Evolutionary conservation across 2,329 filamentous ascomycete genomes (phyloP).

Genomic region (Hymenoscyphus linearis): DNA sequence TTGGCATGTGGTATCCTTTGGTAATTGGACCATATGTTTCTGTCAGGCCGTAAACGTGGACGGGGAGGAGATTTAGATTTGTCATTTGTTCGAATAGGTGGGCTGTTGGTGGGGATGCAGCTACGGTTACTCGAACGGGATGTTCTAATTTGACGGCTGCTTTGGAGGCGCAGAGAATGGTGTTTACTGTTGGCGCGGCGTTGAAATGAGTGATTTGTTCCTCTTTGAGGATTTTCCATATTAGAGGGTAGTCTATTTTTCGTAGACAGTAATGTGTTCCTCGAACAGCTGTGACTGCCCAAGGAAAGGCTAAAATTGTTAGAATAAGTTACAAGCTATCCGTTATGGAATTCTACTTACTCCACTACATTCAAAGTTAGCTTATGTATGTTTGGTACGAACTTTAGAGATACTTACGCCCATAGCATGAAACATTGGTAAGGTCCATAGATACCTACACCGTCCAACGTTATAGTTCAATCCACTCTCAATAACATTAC

Average conservation of each 20-base stretch:
- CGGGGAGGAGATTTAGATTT: conserved; percentile 74
- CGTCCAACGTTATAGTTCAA: conserved; percentile 65
- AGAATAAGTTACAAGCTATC: not conserved
- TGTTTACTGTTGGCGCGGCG: conserved; percentile 94
- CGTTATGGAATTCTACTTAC: conserved; percentile 1
- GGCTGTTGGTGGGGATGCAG: conserved; percentile 82
- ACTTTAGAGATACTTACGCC: conserved; percentile 34
- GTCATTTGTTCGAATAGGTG: conserved; percentile 91
- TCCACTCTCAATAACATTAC: conserved; percentile 82
- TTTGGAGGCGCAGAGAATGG: conserved; percentile 74
- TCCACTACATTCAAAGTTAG: conserved; percentile 5
- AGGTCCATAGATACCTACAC: conserved; percentile 83
- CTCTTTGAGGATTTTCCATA: conserved; percentile 83
- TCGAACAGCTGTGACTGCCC: conserved; percentile 86
- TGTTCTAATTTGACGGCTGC: conserved; percentile 66
- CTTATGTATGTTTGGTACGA: not conserved
- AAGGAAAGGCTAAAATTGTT: conserved; percentile 66
- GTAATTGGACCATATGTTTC: conserved; percentile 96
- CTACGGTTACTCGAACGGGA: conserved; percentile 82
- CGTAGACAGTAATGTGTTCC: conserved; percentile 94
- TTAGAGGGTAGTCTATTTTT: conserved; percentile 90
- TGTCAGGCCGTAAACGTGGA: conserved; percentile 86
- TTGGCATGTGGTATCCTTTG: conserved; percentile 81
- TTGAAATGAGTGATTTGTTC: conserved; percentile 93
- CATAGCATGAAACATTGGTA: conserved; percentile 76